Evolutionary conservation across 1,139 yeast genomes (phyloP).

Genomic region (Zygoascus meyerae): DNA sequence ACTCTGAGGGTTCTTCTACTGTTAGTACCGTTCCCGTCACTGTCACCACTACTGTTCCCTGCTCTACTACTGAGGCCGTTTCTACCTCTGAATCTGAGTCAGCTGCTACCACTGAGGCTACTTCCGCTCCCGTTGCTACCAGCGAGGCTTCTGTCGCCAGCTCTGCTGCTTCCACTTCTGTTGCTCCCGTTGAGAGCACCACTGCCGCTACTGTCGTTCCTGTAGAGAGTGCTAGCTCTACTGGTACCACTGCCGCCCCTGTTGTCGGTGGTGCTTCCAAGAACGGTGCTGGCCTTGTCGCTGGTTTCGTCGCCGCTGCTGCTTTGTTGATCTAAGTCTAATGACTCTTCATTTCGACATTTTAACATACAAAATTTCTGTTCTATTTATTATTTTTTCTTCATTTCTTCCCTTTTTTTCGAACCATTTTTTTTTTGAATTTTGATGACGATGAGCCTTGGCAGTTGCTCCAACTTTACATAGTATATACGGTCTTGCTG

Average conservation of each 20-base stretch:
- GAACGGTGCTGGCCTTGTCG: slow-evolving; percentile 31
- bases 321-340: slow-evolving; percentile 34
- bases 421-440: no score
- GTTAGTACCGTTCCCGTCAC: slow-evolving; percentile 7
- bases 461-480: no score
- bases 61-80: slow-evolving; percentile 11
- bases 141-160: slow-evolving; percentile 12
- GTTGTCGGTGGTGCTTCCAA: slow-evolving; percentile 30
- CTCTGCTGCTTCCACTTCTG: slow-evolving; percentile 16
- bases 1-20: not conserved
- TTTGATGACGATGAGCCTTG: no score
- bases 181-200: slow-evolving; percentile 19
- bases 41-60: not conserved
- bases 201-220: slow-evolving; percentile 15
- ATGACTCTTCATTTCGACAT: not conserved
- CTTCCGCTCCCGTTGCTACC: slow-evolving; percentile 12
- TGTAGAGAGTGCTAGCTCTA: slow-evolving; percentile 29
- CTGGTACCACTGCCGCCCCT: slow-evolving; percentile 15
- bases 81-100: slow-evolving; percentile 10
- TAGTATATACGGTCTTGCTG: no score
- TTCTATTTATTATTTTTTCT: slow-evolving; percentile 9
- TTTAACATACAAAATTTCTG: slow-evolving; percentile 5
- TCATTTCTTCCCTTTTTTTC: slow-evolving; percentile 2
- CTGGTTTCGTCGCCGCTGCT: slow-evolving; percentile 36
- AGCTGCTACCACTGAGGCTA: slow-evolving; percentile 12